phyloP scores from a whole-genome alignment of 1,284 basidiomycete species.

The Athelia psychrophila region DNA sequence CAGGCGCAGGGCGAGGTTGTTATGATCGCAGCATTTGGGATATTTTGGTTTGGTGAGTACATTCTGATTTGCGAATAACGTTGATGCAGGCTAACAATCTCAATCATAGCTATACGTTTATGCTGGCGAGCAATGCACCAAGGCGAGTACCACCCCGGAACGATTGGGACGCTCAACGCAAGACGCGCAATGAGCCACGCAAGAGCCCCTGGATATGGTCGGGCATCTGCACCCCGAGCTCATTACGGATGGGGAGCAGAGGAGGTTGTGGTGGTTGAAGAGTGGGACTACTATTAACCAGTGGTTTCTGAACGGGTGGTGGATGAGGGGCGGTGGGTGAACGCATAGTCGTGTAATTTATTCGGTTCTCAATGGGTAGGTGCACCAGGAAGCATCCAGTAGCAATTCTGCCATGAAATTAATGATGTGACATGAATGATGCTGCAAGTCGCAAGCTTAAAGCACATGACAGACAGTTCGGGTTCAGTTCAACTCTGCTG shows the following conservation, averaged over 20 bases:
- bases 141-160: constrained; percentile 12
- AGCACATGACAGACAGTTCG: too few species aligned
- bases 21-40: constrained; percentile 63
- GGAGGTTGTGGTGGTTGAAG: constrained; percentile 67
- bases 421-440: too few species aligned
- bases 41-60: constrained; percentile 66
- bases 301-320: constrained; percentile 22
- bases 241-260: constrained; percentile 59
- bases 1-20: constrained; percentile 69
- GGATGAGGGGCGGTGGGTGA: too few species aligned
- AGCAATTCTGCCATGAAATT: too few species aligned
- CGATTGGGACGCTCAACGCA: constrained; percentile 11
- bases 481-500: too few species aligned
- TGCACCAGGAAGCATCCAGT: too few species aligned
- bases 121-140: constrained; percentile 40
- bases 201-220: not conserved
- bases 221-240: constrained; percentile 20
- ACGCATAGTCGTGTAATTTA: too few species aligned
- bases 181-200: constrained; percentile 2
- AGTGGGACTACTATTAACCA: constrained; percentile 61
- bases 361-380: too few species aligned
- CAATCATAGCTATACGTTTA: constrained; percentile 35
- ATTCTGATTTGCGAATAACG: constrained; percentile 1
- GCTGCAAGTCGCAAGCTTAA: too few species aligned
- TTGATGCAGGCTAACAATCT: constrained; percentile 9